Evolutionary conservation across 805 yeast species (phyloP).

Genomic region (Nakazawaea ernobii): DNA sequence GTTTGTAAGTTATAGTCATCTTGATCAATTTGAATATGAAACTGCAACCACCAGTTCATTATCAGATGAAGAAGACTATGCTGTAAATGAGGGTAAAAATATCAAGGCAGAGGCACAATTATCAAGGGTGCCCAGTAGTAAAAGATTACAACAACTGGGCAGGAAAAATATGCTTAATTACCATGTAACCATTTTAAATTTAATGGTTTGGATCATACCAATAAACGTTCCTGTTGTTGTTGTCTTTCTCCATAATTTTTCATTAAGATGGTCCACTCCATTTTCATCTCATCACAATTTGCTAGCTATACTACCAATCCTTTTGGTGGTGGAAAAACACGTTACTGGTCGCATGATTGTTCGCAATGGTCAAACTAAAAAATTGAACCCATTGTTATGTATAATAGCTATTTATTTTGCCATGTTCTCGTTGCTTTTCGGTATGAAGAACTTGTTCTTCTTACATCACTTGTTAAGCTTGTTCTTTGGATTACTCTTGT

Average conservation of each 20-base stretch:
- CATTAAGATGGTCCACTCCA: constrained; percentile 76
- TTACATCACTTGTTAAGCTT: constrained; percentile 65
- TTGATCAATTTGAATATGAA: not conserved
- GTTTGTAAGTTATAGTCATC: constrained; percentile 1
- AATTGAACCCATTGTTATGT: not conserved
- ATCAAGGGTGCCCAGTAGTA: not conserved
- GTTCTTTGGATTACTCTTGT: constrained; percentile 29
- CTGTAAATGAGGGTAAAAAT: not conserved
- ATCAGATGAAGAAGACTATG: not conserved
- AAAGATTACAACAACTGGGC: not conserved
- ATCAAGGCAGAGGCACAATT: constrained; percentile 7
- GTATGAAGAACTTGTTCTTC: constrained; percentile 80
- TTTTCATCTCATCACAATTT: constrained; percentile 84
- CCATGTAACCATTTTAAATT: constrained; percentile 53
- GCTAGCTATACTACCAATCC: constrained; percentile 69
- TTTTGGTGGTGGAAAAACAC: constrained; percentile 52
- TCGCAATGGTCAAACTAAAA: constrained; percentile 23
- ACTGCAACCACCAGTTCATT: not conserved
- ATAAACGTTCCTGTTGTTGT: constrained; percentile 71
- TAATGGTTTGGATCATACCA: constrained; percentile 77
- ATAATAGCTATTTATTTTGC: constrained; percentile 45
- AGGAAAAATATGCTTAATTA: constrained; percentile 42
- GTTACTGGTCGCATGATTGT: constrained; percentile 45
- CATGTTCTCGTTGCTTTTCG: constrained; percentile 62
- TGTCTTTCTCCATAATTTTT: constrained; percentile 76